Percentiles rank a stretch among this genome's conserved stretches.
phyloP scores from a whole-genome alignment of 202 grass and related monocot genomes.

The Eragrostis tef region DNA sequence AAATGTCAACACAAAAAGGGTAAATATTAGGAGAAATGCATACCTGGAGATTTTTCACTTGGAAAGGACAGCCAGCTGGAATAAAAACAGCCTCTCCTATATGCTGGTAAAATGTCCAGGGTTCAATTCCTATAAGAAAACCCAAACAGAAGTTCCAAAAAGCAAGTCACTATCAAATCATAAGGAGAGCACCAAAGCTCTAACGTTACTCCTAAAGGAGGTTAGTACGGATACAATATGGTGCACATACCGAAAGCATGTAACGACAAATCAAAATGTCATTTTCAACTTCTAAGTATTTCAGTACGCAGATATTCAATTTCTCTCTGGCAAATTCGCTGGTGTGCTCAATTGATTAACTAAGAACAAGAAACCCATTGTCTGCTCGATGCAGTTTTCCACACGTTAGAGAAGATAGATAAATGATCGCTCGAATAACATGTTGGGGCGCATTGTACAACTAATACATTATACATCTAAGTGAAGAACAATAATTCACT shows the following conservation, averaged over 20 bases:
- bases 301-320: constrained; percentile 28
- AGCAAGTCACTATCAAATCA: constrained; percentile 12
- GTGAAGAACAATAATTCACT: background rate
- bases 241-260: constrained; percentile 24
- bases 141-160: constrained; percentile 34
- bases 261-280: background rate
- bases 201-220: background rate
- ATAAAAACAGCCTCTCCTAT: constrained; percentile 90
- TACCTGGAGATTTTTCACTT: constrained; percentile 92
- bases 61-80: constrained; percentile 95
- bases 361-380: background rate
- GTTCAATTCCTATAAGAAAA: constrained; percentile 70
- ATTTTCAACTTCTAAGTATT: constrained; percentile 1
- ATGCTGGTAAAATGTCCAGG: constrained; percentile 79
- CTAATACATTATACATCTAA: constrained; percentile 19
- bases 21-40: constrained; percentile 22
- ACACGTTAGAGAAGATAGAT: constrained; percentile 4
- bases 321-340: constrained; percentile 18
- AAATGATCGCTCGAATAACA: constrained; percentile 16
- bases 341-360: constrained; percentile 5
- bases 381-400: constrained; percentile 22
- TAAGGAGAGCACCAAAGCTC: constrained; percentile 8
- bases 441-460: constrained; percentile 4
- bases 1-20: background rate
- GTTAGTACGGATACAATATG: background rate